Conservation (phyloP, 1,284 basidiomycete genomes). For the Neonothopanus nambi region DNA sequence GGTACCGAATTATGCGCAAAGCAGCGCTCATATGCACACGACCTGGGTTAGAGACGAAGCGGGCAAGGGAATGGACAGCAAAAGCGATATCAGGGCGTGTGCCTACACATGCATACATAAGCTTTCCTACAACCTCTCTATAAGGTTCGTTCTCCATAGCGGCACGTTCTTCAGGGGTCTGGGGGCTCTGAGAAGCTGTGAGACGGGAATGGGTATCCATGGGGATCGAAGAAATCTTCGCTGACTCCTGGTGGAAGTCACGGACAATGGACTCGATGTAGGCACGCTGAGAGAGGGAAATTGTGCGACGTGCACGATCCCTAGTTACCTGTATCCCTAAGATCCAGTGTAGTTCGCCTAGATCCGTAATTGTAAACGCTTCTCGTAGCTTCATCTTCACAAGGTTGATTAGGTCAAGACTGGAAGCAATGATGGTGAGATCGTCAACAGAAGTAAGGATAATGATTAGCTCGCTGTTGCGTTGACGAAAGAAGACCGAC, state of each 20-base stretch:
- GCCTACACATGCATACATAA: constrained; percentile 23
- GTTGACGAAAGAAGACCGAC: constrained; percentile 21
- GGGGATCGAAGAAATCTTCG: constrained; percentile 16
- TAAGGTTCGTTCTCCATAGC: constrained; percentile 11
- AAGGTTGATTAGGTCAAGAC: no score
- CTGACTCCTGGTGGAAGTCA: no score
- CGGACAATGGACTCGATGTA: no score
- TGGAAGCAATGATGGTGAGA: no score
- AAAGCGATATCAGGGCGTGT: constrained; percentile 32
- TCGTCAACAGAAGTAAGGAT: constrained; percentile 28
- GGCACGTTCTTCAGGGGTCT: not conserved
- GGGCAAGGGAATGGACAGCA: constrained; percentile 14
- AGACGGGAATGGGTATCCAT: constrained; percentile 1
- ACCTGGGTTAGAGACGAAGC: constrained; percentile 11
- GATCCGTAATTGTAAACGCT: no score
- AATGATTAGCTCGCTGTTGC: constrained; percentile 18
- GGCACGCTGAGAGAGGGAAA: no score
- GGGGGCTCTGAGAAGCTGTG: not conserved
- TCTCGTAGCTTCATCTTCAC: no score
- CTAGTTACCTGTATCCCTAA: no score
- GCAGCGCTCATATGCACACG: constrained; percentile 13
- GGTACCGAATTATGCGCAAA: constrained; percentile 13
- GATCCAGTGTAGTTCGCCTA: no score
- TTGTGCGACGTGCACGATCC: no score
- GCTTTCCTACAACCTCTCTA: constrained; percentile 10